Base-by-base conservation (phyloP, 768 basidiomycete species). In the Coprinopsis sp. region DNA sequence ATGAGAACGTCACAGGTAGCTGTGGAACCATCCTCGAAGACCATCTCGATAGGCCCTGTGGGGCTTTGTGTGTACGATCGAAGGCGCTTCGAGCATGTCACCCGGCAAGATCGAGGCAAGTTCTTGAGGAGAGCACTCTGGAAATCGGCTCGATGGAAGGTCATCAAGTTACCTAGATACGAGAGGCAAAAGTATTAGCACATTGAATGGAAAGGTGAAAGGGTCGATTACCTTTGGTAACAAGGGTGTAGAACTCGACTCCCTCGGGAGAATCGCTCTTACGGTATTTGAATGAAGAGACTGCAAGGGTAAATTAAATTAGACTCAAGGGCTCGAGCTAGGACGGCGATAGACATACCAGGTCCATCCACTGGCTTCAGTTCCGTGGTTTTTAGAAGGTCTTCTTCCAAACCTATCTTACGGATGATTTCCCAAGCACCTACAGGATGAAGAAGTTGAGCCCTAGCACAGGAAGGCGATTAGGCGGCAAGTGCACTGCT, bases 141-240 rank as follows among this genome's bases (percentile, higher is more conserved):
- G 54, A 87, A 84, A 53, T 85, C 82, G 19, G 82, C 72, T 13
- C 86, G 78, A 60, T 85, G 84, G 51, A 87, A 70, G 48, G 64
- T 61, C 51, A 79, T 66, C 50, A 79, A 44, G 46, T 64, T 62
- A n/a, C 79, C 79, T 81, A 56, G 31, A 30, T 24, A 39, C 19
- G 34, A 49, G 37, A 44, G 36, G 22, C 22, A 36, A 51, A 22
- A 28, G 53, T 34, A 53, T 49, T 55, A 44, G 33, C n/a, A 37
- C 41, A 18, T 21, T 24, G 25, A 50, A 29, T 29, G 28, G 29
- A 37, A 34, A 38, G 24, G 18, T 36, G 34, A 36, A 44, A 41
- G 37, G 40, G 31, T 25, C 13, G 57, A 65, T 22, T 49, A 81
- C 85, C 84, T 58, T 80, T 74, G 0, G 80, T 77, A 31, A 74